Evolutionary conservation across 495 filamentous ascomycete species (phyloP).

Genomic region (Penicillium herquei): DNA sequence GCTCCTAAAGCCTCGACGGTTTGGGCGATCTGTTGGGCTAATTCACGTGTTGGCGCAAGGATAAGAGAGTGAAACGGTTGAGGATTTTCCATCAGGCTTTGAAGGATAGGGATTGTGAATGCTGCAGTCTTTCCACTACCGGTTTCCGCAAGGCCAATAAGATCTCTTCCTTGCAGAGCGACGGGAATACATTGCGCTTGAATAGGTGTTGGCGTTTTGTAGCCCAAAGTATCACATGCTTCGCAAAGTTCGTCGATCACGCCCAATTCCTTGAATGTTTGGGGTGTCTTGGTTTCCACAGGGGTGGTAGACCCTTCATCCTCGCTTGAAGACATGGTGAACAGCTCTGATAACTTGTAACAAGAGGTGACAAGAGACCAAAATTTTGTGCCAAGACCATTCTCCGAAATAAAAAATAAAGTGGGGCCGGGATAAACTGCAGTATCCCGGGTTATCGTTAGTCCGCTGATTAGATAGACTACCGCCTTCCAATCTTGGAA

Average conservation of each 20-base stretch:
- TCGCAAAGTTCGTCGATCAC: slow-evolving; percentile 86
- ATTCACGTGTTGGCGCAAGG: slow-evolving; percentile 86
- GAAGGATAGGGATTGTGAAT: slow-evolving; percentile 85
- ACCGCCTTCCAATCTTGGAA: too few relatives aligned
- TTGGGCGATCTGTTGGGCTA: slow-evolving; percentile 86
- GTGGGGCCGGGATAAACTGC: too few relatives aligned
- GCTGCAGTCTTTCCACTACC: slow-evolving; percentile 93
- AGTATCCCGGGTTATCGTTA: too few relatives aligned
- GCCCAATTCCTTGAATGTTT: slow-evolving; percentile 82
- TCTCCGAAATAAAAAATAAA: too few relatives aligned
- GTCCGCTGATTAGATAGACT: too few relatives aligned
- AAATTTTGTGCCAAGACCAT: too few relatives aligned
- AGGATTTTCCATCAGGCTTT: slow-evolving; percentile 80
- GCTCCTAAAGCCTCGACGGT: slow-evolving; percentile 81
- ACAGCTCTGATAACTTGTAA: too few relatives aligned
- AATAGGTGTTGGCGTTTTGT: slow-evolving; percentile 79
- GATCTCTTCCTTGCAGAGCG: slow-evolving; percentile 76
- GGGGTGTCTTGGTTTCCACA: slow-evolving; percentile 23
- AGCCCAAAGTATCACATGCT: slow-evolving; percentile 76
- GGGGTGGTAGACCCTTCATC: neutral
- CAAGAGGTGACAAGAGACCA: too few relatives aligned
- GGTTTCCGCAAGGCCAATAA: slow-evolving; percentile 93
- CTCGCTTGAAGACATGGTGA: too few relatives aligned
- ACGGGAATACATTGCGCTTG: slow-evolving; percentile 76
- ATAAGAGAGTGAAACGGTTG: slow-evolving; percentile 75